Evolutionary conservation across 2,329 filamentous ascomycete genomes (phyloP), one percentile per base, ranked within the genome.

Genomic region (Paraphaeosphaeria sporulosa): DNA sequence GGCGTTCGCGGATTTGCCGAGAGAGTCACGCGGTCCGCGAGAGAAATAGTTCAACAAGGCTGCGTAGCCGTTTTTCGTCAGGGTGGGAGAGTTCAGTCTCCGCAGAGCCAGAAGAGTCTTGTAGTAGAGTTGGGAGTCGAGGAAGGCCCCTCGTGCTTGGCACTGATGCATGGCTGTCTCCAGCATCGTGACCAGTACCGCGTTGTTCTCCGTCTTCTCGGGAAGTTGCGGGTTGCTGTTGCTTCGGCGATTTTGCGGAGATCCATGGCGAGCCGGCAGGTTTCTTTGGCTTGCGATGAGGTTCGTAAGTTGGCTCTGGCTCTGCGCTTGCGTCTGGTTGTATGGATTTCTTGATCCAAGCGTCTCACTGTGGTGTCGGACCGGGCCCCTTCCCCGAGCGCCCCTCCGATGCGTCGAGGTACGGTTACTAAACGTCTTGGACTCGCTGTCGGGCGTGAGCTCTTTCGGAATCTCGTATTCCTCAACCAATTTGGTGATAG

Each of bases 51-150:
- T 87, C 60, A 92, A 79, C 66, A 93, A 81, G 64, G 89, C 88
- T 38, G 91, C 83, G 77, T 92, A 91, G 32, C 91, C 87, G 71
- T 93, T 84, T 56, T 85, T 84, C 25, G 86, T 87, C 32, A 93
- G 77, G 55, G 76, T 89, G 7, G 85, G 81, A 17, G 86, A 89
- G 44, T 81, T 83, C 58, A 91, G 77, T 56, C 84, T 84, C 67
- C 87, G 87, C 19, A 96, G 84, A 63, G 93, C 90, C 61, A 91
- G 88, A 30, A 94, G 80, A 0, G 92, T 93, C 73, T 90, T 91
- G 88, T 91, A 94, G 81, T 94, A 97, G 54, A 92, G 85, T 68
- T 96, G 92, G 1, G 92, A 90, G 32, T 90, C 90, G 52, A 95
- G 88, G 70, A 93, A 97, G 73, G 96, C 92, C 0, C 90, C 91